phyloP scores from a whole-genome alignment of 1,139 yeast species.

The Scheffersomyces titani region DNA sequence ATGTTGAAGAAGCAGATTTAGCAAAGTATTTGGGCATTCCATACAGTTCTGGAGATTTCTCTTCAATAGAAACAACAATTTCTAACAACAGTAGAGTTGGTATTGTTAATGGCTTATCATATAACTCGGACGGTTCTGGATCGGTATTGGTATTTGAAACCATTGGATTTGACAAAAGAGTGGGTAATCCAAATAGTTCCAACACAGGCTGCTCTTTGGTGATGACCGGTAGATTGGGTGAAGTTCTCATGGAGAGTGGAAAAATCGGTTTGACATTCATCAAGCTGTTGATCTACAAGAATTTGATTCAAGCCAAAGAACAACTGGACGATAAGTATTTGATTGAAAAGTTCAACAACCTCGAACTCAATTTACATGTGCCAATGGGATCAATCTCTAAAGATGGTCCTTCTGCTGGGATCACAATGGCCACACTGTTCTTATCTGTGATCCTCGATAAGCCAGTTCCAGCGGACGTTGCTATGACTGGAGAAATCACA shows the following conservation, averaged over 20 bases:
- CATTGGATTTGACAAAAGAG: slow-evolving; percentile 48
- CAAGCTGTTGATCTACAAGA: slow-evolving; percentile 53
- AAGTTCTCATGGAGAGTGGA: slow-evolving; percentile 79
- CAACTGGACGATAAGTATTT: slow-evolving; percentile 24
- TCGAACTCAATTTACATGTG: slow-evolving; percentile 80
- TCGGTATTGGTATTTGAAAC: slow-evolving; percentile 81
- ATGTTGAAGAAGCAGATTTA: slow-evolving; percentile 45
- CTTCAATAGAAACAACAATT: slow-evolving; percentile 15
- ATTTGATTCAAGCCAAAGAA: slow-evolving; percentile 28
- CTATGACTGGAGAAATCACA: slow-evolving; percentile 95
- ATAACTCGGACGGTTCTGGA: slow-evolving; percentile 87
- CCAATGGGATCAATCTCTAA: slow-evolving; percentile 88
- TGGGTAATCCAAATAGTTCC: slow-evolving; percentile 19
- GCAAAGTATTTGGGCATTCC: slow-evolving; percentile 58
- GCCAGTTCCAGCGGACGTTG: slow-evolving; percentile 68
- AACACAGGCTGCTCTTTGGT: slow-evolving; percentile 50
- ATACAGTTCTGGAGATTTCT: slow-evolving; percentile 18
- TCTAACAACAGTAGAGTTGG: slow-evolving; percentile 41
- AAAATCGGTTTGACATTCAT: slow-evolving; percentile 78
- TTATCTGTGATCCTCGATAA: slow-evolving; percentile 68
- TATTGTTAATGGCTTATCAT: slow-evolving; percentile 87
- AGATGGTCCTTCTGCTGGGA: slow-evolving; percentile 95
- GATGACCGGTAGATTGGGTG: slow-evolving; percentile 84
- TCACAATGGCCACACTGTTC: slow-evolving; percentile 82
- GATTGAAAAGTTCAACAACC: slow-evolving; percentile 46